A percentile compares a stretch with the other conserved stretches of the same genome.
These are phyloP conservation scores for Aspergillus sp. DNA, from an alignment of 2,329 filamentous ascomycete species.

Conservation along the genomic window DNA sequence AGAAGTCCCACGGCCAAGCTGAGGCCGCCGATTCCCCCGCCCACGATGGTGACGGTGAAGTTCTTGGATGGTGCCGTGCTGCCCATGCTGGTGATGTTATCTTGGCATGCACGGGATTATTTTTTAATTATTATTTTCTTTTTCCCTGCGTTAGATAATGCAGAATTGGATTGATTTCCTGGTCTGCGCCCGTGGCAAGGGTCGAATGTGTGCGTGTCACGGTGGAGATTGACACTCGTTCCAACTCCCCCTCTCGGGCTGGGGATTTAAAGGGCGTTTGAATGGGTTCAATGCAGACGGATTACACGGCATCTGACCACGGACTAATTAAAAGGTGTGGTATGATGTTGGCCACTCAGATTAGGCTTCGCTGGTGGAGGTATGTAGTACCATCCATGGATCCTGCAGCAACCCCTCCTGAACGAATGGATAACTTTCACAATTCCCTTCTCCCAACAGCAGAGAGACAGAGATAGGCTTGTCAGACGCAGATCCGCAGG, in stretches of 20 bases:
- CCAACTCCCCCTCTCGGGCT: neutral
- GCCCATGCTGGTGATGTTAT: slow-evolving; percentile 2
- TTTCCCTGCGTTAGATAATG: neutral
- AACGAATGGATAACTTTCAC: neutral
- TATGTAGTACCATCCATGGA: neutral
- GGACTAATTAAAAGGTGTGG: neutral
- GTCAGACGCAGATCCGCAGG: too few relatives aligned
- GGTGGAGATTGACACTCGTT: neutral
- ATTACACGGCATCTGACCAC: neutral
- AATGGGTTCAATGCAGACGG: neutral
- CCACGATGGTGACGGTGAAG: slow-evolving; percentile 56
- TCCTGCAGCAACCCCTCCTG: neutral
- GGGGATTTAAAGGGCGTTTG: neutral
- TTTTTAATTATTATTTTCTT: neutral
- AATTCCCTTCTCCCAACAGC: neutral
- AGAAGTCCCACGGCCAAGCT: slow-evolving; percentile 54
- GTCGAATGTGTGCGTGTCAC: neutral
- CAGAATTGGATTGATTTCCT: too few relatives aligned
- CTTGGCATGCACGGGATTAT: neutral
- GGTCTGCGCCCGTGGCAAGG: neutral
- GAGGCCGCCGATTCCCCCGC: slow-evolving; percentile 60
- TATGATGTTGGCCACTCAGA: neutral
- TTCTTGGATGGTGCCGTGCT: slow-evolving; percentile 9
- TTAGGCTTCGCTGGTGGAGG: neutral
- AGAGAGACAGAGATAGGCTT: too few relatives aligned